These are phyloP conservation scores for Sarocladium brachiariae DNA, from an alignment of 2,329 filamentous ascomycete species.

Conservation along the genomic window DNA sequence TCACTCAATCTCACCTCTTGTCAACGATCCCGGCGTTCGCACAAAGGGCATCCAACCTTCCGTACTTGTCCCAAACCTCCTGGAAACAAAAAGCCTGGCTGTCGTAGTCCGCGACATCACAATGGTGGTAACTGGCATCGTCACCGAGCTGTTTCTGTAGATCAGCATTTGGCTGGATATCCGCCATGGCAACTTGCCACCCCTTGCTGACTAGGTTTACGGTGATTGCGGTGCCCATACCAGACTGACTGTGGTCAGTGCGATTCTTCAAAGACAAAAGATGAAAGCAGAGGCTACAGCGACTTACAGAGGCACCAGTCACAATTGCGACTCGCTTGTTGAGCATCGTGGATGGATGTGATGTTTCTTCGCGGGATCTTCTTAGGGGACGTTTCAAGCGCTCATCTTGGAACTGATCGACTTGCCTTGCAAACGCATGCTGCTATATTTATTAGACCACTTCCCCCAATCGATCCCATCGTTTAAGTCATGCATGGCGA, in stretches of 20 bases:
- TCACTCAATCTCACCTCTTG: conserved; percentile 14
- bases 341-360: too few relatives aligned
- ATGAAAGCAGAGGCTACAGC: too few relatives aligned
- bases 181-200: conserved; percentile 30
- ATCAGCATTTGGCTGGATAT: conserved; percentile 25
- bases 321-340: conserved; percentile 11
- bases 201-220: conserved; percentile 19
- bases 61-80: conserved; percentile 33
- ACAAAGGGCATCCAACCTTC: conserved; percentile 39
- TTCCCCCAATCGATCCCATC: too few relatives aligned
- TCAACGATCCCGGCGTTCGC: conserved; percentile 46
- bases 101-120: conserved; percentile 39
- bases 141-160: conserved; percentile 27
- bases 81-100: conserved; percentile 36
- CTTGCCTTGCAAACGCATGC: too few relatives aligned
- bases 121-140: conserved; percentile 34
- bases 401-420: too few relatives aligned
- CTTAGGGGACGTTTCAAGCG: too few relatives aligned
- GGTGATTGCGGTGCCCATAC: conserved; percentile 37
- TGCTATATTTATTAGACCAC: too few relatives aligned
- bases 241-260: conserved; percentile 36
- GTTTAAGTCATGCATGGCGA: too few relatives aligned
- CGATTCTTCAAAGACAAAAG: conserved; percentile 16
- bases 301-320: too few relatives aligned
- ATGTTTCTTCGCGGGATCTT: too few relatives aligned